Evolutionary conservation across 2,329 filamentous ascomycete genomes (phyloP).

Genomic region (Cladosporium austrohemisphaericum): DNA sequence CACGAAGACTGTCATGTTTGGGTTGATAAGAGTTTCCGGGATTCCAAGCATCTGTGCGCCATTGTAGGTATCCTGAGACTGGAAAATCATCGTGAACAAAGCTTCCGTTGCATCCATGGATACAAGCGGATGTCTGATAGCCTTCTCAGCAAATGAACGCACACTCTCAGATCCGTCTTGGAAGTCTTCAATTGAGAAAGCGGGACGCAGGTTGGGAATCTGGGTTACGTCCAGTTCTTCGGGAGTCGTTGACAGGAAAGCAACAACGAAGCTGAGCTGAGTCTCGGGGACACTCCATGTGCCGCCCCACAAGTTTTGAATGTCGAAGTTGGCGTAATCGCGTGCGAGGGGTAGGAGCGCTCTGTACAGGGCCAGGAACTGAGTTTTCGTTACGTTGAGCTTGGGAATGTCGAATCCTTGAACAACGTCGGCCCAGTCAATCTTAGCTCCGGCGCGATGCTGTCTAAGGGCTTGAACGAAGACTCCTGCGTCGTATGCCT

Average conservation of each 20-base stretch:
- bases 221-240: slow-evolving; percentile 78
- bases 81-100: slow-evolving; percentile 60
- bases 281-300: slow-evolving; percentile 79
- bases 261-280: slow-evolving; percentile 88
- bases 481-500: slow-evolving; percentile 63
- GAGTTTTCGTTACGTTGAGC: slow-evolving; percentile 69
- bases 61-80: slow-evolving; percentile 55
- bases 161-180: slow-evolving; percentile 57
- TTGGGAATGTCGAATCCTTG: slow-evolving; percentile 75
- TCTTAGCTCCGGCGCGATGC: slow-evolving; percentile 51
- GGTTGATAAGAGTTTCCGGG: slow-evolving; percentile 60
- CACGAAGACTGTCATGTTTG: slow-evolving; percentile 74
- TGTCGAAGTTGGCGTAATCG: slow-evolving; percentile 64
- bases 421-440: slow-evolving; percentile 69
- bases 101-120: slow-evolving; percentile 78
- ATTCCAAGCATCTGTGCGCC: slow-evolving; percentile 54
- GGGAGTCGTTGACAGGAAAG: slow-evolving; percentile 72
- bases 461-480: slow-evolving; percentile 58
- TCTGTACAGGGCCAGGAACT: slow-evolving; percentile 78
- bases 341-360: slow-evolving; percentile 69
- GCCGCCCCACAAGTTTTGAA: slow-evolving; percentile 87
- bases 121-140: slow-evolving; percentile 79
- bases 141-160: slow-evolving; percentile 59
- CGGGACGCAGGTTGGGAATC: slow-evolving; percentile 75
- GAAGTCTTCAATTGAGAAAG: slow-evolving; percentile 67